Evolutionary conservation across 2,329 filamentous ascomycete species (phyloP), one percentile per base, ranked within the genome.

Genomic region (Colletotrichum camelliae): DNA sequence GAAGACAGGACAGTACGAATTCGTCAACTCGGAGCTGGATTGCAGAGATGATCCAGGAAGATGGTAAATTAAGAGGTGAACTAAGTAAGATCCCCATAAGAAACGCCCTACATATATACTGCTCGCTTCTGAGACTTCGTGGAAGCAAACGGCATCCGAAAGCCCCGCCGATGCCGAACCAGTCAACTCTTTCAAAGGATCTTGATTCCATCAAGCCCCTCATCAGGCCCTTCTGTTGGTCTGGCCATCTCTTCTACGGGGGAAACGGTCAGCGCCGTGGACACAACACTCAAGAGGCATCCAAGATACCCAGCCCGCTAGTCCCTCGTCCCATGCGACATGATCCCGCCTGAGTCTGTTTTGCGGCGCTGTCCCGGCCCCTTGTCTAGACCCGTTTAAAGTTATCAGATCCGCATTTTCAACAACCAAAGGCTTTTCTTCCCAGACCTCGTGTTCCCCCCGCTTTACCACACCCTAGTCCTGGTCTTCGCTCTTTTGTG

Each of bases 391-490:
- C 66, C 37, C 24, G 61, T 67, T 70, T 57, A 71, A 35, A 71
- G 74, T 71, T 76, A 76, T 76, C 66, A 70, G 74, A 76, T 76
- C 71, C 66, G 60, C 60, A 48, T n/a, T 58, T 37, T 18, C 33
- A 69, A 27, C 57, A 52, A 48, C 13, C 4, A 18, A 52, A 58
- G 39, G 55, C 31, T 68, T 31, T 48, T 52, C 16, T 15, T 13
- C 67, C 57, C n/a, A 37, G 21, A 62, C 43, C 57, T 68, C 43
- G 64, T 68, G 39, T 65, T 67, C 24, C 24, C 68, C 57, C 64
- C 33, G 64, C 57, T 72, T 31, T 55, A 27, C 35, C 52, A 57
- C 37, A 10, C 16, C 39, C 70, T 62, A 24, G 35, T 24, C 64
- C 72, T 39, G 43, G 43, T 52, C 43, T 52, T 21, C n/a, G 69